These are phyloP conservation scores for Sesbania bispinosa DNA, from an alignment of 306 rosid genomes.

Conservation along the genomic window DNA sequence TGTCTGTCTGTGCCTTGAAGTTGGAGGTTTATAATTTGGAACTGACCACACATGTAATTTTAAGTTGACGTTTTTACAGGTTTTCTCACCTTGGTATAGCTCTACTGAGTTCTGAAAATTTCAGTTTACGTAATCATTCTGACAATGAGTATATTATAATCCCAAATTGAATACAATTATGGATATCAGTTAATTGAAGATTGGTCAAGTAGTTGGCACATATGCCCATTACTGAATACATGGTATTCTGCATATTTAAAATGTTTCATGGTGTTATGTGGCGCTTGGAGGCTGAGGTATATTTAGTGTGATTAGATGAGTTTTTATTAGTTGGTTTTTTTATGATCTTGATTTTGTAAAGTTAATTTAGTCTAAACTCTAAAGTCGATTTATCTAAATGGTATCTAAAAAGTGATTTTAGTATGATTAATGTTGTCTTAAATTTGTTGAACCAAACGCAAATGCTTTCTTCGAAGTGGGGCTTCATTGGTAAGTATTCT, in stretches of 20 bases:
- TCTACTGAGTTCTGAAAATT: conserved; percentile 1
- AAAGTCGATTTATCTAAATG: too few species aligned
- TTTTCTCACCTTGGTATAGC: conserved; percentile 20
- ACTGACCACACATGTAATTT: conserved; percentile 21
- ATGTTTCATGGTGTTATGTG: neutral
- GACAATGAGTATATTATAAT: conserved; percentile 14
- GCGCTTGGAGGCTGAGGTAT: neutral
- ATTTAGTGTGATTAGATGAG: neutral
- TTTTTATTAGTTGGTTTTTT: neutral
- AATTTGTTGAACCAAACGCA: too few species aligned
- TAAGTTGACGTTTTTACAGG: neutral
- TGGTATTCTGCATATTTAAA: neutral
- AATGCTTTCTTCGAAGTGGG: too few species aligned
- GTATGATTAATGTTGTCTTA: too few species aligned
- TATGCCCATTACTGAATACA: neutral
- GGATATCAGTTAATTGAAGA: conserved; percentile 9
- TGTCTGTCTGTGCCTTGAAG: conserved; percentile 18
- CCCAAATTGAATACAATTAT: neutral
- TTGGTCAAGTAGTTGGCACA: conserved; percentile 5
- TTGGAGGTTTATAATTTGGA: conserved; percentile 29
- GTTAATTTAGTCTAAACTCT: neutral
- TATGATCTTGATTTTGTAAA: neutral
- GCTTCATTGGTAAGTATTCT: too few species aligned
- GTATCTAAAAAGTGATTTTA: neutral
- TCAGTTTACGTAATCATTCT: neutral